Evolutionary conservation across 2,329 filamentous ascomycete genomes (phyloP), one percentile per base, ranked within the genome.

Genomic region (Ophiosphaerella herpotricha): DNA sequence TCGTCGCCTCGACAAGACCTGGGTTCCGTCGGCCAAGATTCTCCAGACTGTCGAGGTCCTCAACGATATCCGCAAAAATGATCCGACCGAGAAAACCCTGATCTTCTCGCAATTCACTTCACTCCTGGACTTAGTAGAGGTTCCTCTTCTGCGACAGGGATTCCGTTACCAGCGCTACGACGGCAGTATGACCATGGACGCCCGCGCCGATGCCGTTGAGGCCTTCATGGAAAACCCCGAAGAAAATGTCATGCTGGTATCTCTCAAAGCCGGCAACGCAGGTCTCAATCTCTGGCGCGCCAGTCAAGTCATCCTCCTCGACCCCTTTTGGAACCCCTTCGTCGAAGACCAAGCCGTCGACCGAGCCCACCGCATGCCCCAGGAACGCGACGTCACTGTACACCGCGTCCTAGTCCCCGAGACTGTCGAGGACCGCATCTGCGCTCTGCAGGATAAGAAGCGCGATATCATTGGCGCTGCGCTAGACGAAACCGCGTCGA

Each of bases 301-400:
- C 0, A 90, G 86, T 1, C 87, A 91, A 56, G 90, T 96, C 59
- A 90, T 97, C 71, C 89, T 96, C 57, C 85, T 96, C 67, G 91
- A 96, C 68, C 91, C 91, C 0, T 96, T 95, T 76, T 96, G 91
- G 90, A 97, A 96, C 57, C 92, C 91, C 0, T 96, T 88, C 67
- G 88, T 95, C 41, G 92, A 96, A 74, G 90, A 91, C 73, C 92
- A 97, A 74, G 92, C 92, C 4, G 87, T 96, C 43, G 92, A 96
- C 70, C 88, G 92, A 18, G 90, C 91, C 2, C 88, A 96, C 72
- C 88, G 92, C 8, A 92, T 96, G 60, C 91, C 91, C 0, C 92
- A 97, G 74, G 76, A 80, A 58, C 80, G 81, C 4, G 77, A 85
- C 7, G 92, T 96, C 4, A 81, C 85, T 47, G 87, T 97, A 1